phyloP scores from a whole-genome alignment of 83 land plant species.

The Picea abies region DNA sequence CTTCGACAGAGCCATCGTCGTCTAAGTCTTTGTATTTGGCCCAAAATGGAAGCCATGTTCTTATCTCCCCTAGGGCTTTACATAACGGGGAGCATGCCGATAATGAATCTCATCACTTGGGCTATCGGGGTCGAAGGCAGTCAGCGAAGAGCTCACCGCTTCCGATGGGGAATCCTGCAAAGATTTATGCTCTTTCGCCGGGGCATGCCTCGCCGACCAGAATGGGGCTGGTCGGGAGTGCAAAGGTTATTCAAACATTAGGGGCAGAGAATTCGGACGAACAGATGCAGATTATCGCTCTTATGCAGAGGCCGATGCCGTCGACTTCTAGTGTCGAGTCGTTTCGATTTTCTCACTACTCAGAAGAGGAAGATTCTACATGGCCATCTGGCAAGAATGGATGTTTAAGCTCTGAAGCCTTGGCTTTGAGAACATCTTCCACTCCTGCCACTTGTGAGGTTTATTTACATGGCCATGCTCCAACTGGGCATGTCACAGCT shows the following conservation, averaged over 20 bases:
- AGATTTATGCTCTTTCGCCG: not conserved
- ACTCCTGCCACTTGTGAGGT: not conserved
- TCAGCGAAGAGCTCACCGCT: conserved; percentile 1
- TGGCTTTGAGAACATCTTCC: conserved; percentile 1
- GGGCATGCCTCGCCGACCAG: not conserved
- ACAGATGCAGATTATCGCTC: not conserved
- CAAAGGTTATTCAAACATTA: conserved; percentile 10
- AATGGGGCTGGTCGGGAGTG: conserved; percentile 17
- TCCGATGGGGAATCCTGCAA: not conserved
- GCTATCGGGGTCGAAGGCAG: not conserved
- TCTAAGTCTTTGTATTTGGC: not conserved
- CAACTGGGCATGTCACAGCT: not conserved
- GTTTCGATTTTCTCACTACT: not conserved
- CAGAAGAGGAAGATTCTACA: not conserved
- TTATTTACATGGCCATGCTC: not conserved
- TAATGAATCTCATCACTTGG: not conserved
- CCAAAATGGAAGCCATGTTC: conserved; percentile 6
- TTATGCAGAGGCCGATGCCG: conserved; percentile 6
- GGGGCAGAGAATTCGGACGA: conserved; percentile 10
- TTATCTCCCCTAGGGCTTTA: not conserved
- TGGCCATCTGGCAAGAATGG: not conserved
- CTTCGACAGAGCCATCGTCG: not conserved
- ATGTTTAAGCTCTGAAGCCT: not conserved
- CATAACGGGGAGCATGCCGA: not conserved
- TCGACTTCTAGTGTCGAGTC: not conserved